Percentiles rank a stretch among this genome's conserved stretches.
Evolutionary conservation across 306 rosid genomes (phyloP).

Genomic region (Psophocarpus tetragonolobus): DNA sequence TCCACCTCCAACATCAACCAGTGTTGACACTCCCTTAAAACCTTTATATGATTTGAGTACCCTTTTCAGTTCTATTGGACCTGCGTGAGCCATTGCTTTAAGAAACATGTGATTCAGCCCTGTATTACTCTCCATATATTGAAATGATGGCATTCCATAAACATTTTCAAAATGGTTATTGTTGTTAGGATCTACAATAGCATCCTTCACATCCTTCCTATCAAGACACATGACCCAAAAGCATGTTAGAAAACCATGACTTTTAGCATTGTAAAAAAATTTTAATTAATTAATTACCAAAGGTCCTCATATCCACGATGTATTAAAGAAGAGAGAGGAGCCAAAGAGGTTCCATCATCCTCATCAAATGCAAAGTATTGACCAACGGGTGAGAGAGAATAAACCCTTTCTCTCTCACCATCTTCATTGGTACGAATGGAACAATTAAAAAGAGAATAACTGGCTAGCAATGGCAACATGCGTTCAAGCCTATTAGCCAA

Average conservation of each 20-base stretch:
- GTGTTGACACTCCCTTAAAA: not conserved
- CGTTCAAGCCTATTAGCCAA: not conserved
- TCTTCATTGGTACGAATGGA: not conserved
- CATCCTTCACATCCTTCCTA: not conserved
- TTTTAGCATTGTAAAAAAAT: not conserved
- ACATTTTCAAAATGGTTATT: not conserved
- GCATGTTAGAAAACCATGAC: not conserved
- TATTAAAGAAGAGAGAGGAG: not conserved
- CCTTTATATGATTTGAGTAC: not conserved
- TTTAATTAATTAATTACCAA: not conserved
- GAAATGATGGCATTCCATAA: not conserved
- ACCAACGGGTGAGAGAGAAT: not conserved
- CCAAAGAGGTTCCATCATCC: not conserved
- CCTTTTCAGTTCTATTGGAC: not conserved
- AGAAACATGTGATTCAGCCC: not conserved
- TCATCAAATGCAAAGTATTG: not conserved
- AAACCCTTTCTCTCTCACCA: not conserved
- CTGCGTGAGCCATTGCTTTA: not conserved
- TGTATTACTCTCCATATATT: not conserved
- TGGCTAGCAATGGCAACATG: not conserved
- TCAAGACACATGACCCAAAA: not conserved
- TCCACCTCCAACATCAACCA: conserved; percentile 8
- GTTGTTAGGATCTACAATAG: not conserved
- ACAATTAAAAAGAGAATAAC: not conserved
- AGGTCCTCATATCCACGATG: not conserved